Evolutionary conservation across 371 early-diverging fungal species (phyloP).

Genomic region (Lichtheimia ornata): DNA sequence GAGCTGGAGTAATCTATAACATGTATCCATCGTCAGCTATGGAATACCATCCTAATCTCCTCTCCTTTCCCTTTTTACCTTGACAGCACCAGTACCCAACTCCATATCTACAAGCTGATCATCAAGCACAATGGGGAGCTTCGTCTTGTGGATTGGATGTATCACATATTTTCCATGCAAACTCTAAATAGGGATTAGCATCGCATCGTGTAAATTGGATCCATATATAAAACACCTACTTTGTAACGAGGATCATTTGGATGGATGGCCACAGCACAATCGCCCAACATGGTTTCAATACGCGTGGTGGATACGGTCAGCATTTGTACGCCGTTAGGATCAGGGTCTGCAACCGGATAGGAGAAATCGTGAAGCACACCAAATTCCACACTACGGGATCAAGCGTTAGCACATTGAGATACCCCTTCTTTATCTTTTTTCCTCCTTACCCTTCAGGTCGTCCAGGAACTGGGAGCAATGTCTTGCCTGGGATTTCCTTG

Average conservation of each 20-base stretch:
- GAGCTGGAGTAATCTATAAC: constrained; percentile 92
- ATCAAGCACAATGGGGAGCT: constrained; percentile 89
- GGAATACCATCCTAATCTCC: neutral
- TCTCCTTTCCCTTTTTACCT: constrained; percentile 51
- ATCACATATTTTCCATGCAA: constrained; percentile 81
- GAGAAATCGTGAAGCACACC: constrained; percentile 73
- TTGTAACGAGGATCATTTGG: constrained; percentile 88
- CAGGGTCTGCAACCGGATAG: constrained; percentile 63
- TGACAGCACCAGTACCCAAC: constrained; percentile 98
- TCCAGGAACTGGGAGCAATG: constrained; percentile 70
- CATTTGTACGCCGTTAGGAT: constrained; percentile 52
- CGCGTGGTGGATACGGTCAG: constrained; percentile 97
- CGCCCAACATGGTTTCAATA: constrained; percentile 99
- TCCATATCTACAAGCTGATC: constrained; percentile 88
- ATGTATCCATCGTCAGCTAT: neutral
- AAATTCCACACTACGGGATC: constrained; percentile 69
- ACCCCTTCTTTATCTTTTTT: constrained; percentile 19
- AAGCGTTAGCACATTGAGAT: neutral
- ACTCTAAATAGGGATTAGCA: constrained; percentile 34
- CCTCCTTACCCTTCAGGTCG: constrained; percentile 64
- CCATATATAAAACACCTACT: constrained; percentile 18
- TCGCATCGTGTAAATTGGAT: neutral
- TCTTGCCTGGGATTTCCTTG: constrained; percentile 62
- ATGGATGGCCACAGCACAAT: constrained; percentile 96
- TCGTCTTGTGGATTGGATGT: constrained; percentile 83